Conservation (phyloP, 1,139 yeast species). For the Geotrichum cucujoidarum region DNA sequence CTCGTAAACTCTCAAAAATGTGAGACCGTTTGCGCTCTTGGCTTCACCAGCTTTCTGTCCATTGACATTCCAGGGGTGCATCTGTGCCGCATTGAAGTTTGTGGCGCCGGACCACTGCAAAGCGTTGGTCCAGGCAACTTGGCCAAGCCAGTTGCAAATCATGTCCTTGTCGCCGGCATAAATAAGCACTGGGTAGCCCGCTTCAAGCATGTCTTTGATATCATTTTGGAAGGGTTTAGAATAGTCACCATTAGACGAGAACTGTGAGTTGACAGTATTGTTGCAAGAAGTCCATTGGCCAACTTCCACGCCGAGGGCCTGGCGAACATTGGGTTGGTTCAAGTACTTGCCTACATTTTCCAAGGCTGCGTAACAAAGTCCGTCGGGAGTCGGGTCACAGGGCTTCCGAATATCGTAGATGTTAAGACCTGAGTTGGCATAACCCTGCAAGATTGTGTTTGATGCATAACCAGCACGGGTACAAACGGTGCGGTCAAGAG, state of each 20-base stretch:
- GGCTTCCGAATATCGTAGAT: slow-evolving; percentile 61
- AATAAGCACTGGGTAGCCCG: slow-evolving; percentile 64
- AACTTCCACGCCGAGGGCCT: slow-evolving; percentile 56
- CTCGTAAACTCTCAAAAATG: slow-evolving; percentile 54
- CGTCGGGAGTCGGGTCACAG: slow-evolving; percentile 46
- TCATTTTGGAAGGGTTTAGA: slow-evolving; percentile 60
- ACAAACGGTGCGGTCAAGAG: slow-evolving; percentile 46
- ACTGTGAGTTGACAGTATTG: slow-evolving; percentile 51
- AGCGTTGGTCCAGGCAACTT: slow-evolving; percentile 67
- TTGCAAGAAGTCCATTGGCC: slow-evolving; percentile 53
- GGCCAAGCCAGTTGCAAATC: slow-evolving; percentile 88
- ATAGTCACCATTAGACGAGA: slow-evolving; percentile 56
- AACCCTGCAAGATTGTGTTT: slow-evolving; percentile 52
- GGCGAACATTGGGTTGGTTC: slow-evolving; percentile 54
- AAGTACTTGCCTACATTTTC: slow-evolving; percentile 53
- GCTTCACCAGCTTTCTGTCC: slow-evolving; percentile 42
- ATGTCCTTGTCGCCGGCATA: slow-evolving; percentile 90
- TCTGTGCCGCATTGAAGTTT: not conserved
- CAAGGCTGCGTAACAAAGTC: slow-evolving; percentile 56
- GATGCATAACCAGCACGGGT: slow-evolving; percentile 78
- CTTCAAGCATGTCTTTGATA: slow-evolving; percentile 54
- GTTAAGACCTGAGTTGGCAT: slow-evolving; percentile 55
- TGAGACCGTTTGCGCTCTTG: slow-evolving; percentile 47
- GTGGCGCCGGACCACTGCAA: slow-evolving; percentile 56
- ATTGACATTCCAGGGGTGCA: slow-evolving; percentile 33